Base-by-base conservation (phyloP, 352 stramenopile genomes). In the Globisporangium acanthophoron region DNA sequence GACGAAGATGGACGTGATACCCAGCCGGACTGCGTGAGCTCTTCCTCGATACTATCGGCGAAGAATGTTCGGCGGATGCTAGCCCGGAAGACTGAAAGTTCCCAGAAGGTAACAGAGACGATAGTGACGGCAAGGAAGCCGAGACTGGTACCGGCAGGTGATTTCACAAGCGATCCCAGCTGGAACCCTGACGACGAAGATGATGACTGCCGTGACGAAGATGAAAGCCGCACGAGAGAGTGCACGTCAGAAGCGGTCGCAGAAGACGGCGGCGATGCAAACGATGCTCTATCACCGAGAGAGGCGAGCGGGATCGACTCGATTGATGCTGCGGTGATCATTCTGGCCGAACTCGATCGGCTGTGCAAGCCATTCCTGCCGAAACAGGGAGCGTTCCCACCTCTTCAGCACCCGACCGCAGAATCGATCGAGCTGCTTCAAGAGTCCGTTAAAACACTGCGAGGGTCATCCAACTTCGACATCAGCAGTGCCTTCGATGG, bases 321-420 rank as follows among this genome's bases (percentile, higher is more conserved):
- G 1, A 41, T 86, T 0, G 67, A 85, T 29, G 52, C 73, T 18
- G 78, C 64, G 18, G 63, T 85, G 29, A 69, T 87, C 16, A 69
- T 96, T 16, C 40, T 96, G 12, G 88, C 87, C 1, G 80, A 96
- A 33, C 67, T 96, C 20, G 87, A 96, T 52, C 70, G 85, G 13
- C 62, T 96, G 8, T 80, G 63, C 24, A 65, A 76, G 21, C 63
- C 73, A 2, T 84, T 80, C 55, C 31, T 84, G 1, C 64, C 74
- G 0, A 85, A 85, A 40, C 47, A 56, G 43, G 68, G 62, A 11
- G 61, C 43, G 11, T 75, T 70, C 37, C 60, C 70, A 3, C 52
- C 31, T 7, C 44, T 80, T 4, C 69, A 74, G n/a, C 52, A 80
- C 40, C 62, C 73, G 18, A 55, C 58, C 20, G 44, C 64, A 1